Conservation (phyloP, 2,329 filamentous ascomycete species). For the Phialophora chinensis region DNA sequence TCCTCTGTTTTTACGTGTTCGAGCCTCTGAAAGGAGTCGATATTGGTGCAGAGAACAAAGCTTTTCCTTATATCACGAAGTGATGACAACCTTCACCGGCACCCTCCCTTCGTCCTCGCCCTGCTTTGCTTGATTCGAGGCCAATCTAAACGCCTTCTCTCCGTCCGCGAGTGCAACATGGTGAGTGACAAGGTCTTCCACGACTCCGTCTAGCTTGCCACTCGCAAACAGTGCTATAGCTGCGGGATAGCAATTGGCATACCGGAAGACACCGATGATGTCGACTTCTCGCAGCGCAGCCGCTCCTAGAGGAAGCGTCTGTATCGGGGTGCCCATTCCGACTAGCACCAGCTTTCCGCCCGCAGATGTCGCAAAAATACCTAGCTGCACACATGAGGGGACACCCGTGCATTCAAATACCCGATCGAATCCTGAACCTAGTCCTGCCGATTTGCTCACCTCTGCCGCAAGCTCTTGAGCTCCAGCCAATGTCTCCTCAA, state of each 20-base stretch:
- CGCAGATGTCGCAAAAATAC: slow-evolving; percentile 53
- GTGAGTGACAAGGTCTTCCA: slow-evolving; percentile 61
- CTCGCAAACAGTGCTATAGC: slow-evolving; percentile 60
- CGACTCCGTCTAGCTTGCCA: slow-evolving; percentile 56
- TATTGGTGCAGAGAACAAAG: not conserved
- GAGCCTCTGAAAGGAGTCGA: not conserved
- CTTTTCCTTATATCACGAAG: slow-evolving; percentile 25
- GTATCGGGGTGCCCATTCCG: slow-evolving; percentile 62
- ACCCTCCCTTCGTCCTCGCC: slow-evolving; percentile 59
- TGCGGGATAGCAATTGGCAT: slow-evolving; percentile 61
- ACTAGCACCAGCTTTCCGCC: slow-evolving; percentile 62
- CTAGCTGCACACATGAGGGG: slow-evolving; percentile 53
- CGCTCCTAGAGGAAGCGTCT: slow-evolving; percentile 60
- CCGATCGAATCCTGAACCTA: slow-evolving; percentile 48
- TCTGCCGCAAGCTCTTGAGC: slow-evolving; percentile 46
- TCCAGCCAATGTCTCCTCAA: slow-evolving; percentile 51
- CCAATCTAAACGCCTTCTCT: slow-evolving; percentile 55
- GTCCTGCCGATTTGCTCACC: slow-evolving; percentile 42
- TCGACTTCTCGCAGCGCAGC: slow-evolving; percentile 63
- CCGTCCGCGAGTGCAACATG: slow-evolving; percentile 55
- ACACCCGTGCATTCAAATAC: slow-evolving; percentile 56
- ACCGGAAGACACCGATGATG: slow-evolving; percentile 63
- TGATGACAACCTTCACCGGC: slow-evolving; percentile 60
- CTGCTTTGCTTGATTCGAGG: slow-evolving; percentile 55
- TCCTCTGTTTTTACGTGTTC: not conserved